A percentile compares a stretch with the other conserved stretches of the same genome.
Evolutionary conservation across 208 protist species (phyloP).

Genomic region (Acanthamoeba lenticulata): DNA sequence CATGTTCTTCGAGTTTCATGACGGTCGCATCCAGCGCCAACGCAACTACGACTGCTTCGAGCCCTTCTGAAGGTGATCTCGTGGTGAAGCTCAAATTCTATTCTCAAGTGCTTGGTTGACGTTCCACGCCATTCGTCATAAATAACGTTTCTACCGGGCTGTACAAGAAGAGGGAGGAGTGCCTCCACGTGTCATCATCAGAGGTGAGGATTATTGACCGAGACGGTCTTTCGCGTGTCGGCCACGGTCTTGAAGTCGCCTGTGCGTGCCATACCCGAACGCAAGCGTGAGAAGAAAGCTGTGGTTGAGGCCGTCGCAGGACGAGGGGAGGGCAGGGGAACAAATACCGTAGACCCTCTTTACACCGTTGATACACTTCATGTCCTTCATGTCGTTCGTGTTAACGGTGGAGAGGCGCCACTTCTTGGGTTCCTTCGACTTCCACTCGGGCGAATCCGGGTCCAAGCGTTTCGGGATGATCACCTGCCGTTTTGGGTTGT

Average conservation of each 20-base stretch:
- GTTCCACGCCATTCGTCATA: no score
- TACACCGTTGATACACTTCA: constrained; percentile 38
- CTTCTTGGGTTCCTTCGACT: constrained; percentile 38
- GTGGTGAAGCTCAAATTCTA: no score
- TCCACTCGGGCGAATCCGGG: constrained; percentile 29
- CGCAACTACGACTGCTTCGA: background rate
- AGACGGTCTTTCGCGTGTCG: background rate
- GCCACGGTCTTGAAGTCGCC: constrained; percentile 45
- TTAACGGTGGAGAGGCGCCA: constrained; percentile 22
- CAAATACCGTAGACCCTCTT: constrained; percentile 11
- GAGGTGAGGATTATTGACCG: background rate
- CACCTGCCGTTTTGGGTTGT: background rate
- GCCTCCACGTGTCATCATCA: no score
- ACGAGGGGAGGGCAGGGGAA: background rate
- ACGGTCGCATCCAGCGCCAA: background rate
- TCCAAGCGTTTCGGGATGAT: constrained; percentile 34
- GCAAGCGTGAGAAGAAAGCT: background rate
- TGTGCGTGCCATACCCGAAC: background rate
- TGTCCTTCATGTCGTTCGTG: constrained; percentile 51
- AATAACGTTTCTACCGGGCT: no score
- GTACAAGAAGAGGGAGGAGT: no score
- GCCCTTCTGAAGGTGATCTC: background rate
- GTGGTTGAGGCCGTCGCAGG: background rate
- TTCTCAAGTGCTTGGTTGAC: no score
- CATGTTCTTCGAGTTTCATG: background rate